phyloP scores from a whole-genome alignment of 2,329 filamentous ascomycete genomes.

The Leptographium flavum region DNA sequence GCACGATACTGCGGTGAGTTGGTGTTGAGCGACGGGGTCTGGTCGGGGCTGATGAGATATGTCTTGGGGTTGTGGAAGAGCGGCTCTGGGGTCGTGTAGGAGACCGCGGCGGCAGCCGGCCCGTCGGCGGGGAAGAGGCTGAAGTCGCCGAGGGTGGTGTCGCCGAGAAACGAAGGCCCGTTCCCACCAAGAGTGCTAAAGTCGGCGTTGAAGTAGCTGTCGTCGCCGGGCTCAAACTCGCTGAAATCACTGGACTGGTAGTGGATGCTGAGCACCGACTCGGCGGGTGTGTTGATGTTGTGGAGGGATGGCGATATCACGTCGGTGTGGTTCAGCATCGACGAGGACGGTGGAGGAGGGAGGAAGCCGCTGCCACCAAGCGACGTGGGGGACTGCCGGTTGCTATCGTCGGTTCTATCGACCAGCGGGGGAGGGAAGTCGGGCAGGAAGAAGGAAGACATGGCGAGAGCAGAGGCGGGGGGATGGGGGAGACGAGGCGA shows the following conservation, averaged over 20 bases:
- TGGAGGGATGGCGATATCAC: conserved; percentile 24
- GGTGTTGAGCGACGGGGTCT: conserved; percentile 33
- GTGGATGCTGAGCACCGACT: conserved; percentile 29
- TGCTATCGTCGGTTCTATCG: conserved; percentile 10
- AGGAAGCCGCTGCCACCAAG: conserved; percentile 16
- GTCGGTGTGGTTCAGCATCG: conserved; percentile 23
- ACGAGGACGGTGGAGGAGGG: conserved; percentile 26
- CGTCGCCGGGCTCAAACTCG: conserved; percentile 26
- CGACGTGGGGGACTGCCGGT: conserved; percentile 9
- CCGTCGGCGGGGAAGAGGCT: conserved; percentile 4
- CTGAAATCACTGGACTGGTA: conserved; percentile 35
- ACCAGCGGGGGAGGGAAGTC: conserved; percentile 14
- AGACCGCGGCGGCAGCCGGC: not conserved
- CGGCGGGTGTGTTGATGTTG: conserved; percentile 31
- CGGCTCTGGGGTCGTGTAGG: conserved; percentile 9
- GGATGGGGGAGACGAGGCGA: conserved; percentile 1
- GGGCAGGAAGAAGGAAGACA: conserved; percentile 18
- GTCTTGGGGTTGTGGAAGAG: conserved; percentile 13
- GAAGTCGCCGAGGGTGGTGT: conserved; percentile 11
- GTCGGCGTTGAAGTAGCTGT: conserved; percentile 25
- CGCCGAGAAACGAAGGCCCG: conserved; percentile 31
- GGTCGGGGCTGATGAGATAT: conserved; percentile 37
- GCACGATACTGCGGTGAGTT: conserved; percentile 21
- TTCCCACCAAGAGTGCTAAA: conserved; percentile 28
- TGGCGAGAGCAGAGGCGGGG: conserved; percentile 9